phyloP scores from a whole-genome alignment of 352 stramenopile genomes.

The Pilasporangium apinafurcum region DNA sequence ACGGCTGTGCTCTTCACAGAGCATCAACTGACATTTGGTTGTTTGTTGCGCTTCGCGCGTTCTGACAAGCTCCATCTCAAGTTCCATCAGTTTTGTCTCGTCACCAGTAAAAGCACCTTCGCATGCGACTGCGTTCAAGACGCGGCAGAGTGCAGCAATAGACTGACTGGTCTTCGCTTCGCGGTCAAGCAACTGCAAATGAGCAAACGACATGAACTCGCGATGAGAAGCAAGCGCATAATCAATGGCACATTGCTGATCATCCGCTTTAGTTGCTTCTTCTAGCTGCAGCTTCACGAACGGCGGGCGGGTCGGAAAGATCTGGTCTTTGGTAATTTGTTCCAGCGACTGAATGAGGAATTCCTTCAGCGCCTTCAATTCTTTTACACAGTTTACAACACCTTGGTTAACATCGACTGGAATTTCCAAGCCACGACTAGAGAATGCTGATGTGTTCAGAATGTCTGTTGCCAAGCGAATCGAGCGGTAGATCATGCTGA shows the following conservation, averaged over 20 bases:
- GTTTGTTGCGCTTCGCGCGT: conserved; percentile 21
- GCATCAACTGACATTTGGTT: conserved; percentile 23
- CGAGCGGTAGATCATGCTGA: conserved; percentile 58
- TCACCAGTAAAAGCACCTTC: conserved; percentile 23
- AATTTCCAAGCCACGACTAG: conserved; percentile 14
- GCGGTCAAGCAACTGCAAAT: conserved; percentile 24
- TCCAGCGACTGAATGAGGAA: conserved; percentile 57
- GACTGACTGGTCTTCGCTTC: conserved; percentile 15
- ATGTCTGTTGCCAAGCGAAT: conserved; percentile 66
- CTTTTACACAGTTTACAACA: conserved; percentile 57
- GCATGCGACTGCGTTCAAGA: conserved; percentile 16
- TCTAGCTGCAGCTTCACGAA: conserved; percentile 9
- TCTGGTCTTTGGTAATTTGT: conserved; percentile 22
- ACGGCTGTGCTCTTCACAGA: conserved; percentile 39
- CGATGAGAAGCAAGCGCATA: conserved; percentile 47
- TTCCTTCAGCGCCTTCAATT: conserved; percentile 68
- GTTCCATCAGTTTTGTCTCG: conserved; percentile 25
- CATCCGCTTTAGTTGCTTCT: conserved; percentile 11
- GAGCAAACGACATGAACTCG: conserved; percentile 42
- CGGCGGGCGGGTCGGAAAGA: conserved; percentile 6
- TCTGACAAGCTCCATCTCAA: conserved; percentile 31
- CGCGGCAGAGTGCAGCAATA: conserved; percentile 16
- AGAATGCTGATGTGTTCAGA: conserved; percentile 37
- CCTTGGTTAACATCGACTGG: conserved; percentile 51
- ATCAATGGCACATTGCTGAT: conserved; percentile 47